These are phyloP conservation scores for Sherardia arvensis DNA, from an alignment of 257 asterid genomes.

Conservation along the genomic window DNA sequence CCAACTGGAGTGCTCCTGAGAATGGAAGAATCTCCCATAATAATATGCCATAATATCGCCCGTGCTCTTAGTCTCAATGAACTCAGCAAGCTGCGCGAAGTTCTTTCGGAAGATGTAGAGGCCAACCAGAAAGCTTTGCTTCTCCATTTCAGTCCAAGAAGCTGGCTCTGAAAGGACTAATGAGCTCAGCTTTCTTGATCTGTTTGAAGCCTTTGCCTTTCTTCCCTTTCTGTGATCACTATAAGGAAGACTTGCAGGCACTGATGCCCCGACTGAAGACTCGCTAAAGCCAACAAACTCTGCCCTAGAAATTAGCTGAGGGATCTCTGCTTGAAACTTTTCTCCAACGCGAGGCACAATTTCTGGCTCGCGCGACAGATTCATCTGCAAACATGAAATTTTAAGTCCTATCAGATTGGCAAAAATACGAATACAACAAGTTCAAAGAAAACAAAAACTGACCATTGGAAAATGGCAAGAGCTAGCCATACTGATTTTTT, in stretches of 20 bases:
- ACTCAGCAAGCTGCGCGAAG: slow-evolving; percentile 40
- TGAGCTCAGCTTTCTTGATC: slow-evolving; percentile 5
- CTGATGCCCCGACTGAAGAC: slow-evolving; percentile 27
- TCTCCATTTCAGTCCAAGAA: slow-evolving; percentile 48
- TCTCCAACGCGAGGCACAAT: slow-evolving; percentile 54
- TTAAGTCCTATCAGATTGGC: not conserved
- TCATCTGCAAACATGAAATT: slow-evolving; percentile 25
- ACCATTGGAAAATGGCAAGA: too few species aligned
- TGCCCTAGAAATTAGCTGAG: slow-evolving; percentile 17
- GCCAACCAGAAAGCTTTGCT: slow-evolving; percentile 43
- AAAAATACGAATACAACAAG: not conserved
- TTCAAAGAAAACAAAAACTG: not conserved
- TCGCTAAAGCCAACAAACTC: slow-evolving; percentile 14
- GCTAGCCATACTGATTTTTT: not conserved
- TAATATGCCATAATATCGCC: slow-evolving; percentile 47
- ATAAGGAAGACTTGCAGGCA: slow-evolving; percentile 26
- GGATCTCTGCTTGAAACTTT: slow-evolving; percentile 52
- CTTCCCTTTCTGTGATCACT: slow-evolving; percentile 15
- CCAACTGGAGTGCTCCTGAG: slow-evolving; percentile 52
- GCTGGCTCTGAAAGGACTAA: slow-evolving; percentile 32
- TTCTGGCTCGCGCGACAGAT: slow-evolving; percentile 30
- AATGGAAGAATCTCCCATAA: slow-evolving; percentile 50
- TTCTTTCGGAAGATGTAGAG: slow-evolving; percentile 57
- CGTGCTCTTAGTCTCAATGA: slow-evolving; percentile 39
- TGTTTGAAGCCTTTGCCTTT: slow-evolving; percentile 6